A percentile compares a stretch with the other conserved stretches of the same genome.
Conservation (phyloP, 2,329 filamentous ascomycete species). For the Botryotinia narcissicola region DNA sequence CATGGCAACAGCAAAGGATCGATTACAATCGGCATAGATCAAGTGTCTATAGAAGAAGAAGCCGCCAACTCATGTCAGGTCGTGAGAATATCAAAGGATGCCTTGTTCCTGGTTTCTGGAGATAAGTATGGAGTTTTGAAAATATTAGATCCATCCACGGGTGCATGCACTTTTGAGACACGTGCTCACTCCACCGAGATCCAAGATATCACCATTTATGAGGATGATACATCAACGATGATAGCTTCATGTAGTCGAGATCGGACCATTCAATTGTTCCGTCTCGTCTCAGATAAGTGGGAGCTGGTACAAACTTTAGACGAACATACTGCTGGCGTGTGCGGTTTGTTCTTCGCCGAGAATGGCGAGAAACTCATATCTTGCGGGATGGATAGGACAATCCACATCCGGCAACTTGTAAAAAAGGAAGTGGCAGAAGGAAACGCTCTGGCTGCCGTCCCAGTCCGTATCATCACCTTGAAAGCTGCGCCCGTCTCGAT, state of each 20-base stretch:
- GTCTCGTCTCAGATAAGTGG: slow-evolving; percentile 55
- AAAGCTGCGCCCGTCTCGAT: slow-evolving; percentile 88
- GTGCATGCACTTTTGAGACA: slow-evolving; percentile 63
- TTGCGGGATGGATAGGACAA: slow-evolving; percentile 81
- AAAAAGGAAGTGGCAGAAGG: slow-evolving; percentile 60
- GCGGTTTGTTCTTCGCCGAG: slow-evolving; percentile 71
- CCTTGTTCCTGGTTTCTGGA: slow-evolving; percentile 71
- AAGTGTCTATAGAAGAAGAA: slow-evolving; percentile 51
- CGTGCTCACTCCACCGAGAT: slow-evolving; percentile 88
- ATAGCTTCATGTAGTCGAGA: slow-evolving; percentile 85
- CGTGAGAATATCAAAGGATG: slow-evolving; percentile 58
- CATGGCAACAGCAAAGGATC: slow-evolving; percentile 66
- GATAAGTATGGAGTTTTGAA: slow-evolving; percentile 83
- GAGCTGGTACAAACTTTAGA: slow-evolving; percentile 86
- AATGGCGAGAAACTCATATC: slow-evolving; percentile 70
- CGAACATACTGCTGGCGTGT: slow-evolving; percentile 86
- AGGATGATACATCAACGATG: slow-evolving; percentile 59
- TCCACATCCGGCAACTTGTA: slow-evolving; percentile 78
- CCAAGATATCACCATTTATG: slow-evolving; percentile 73
- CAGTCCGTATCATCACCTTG: slow-evolving; percentile 72
- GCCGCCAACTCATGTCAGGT: slow-evolving; percentile 58
- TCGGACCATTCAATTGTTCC: slow-evolving; percentile 89
- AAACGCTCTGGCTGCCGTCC: slow-evolving; percentile 71
- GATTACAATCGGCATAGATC: slow-evolving; percentile 68
- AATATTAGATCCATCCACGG: slow-evolving; percentile 60